These are phyloP conservation scores for Teratosphaeria viscida DNA, from an alignment of 2,329 filamentous ascomycete species.

Conservation along the genomic window DNA sequence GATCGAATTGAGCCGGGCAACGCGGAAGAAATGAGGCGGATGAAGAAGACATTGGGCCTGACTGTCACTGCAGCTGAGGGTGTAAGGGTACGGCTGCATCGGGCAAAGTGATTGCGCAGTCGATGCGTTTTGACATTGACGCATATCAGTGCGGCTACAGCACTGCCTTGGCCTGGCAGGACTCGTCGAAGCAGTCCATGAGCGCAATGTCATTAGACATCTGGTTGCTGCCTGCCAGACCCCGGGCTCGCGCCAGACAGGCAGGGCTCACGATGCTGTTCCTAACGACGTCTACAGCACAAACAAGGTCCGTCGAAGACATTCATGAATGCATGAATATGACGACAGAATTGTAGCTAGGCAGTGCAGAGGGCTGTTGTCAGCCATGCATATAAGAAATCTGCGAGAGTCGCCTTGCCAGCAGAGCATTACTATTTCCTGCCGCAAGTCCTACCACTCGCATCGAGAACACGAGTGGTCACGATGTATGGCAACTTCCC, in stretches of 20 bases:
- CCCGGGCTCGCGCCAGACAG: background rate
- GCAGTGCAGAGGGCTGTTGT: background rate
- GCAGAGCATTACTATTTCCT: too few species aligned
- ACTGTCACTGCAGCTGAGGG: slow-evolving; percentile 17
- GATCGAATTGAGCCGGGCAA: slow-evolving; percentile 14
- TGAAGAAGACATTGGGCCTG: slow-evolving; percentile 13
- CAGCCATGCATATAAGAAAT: background rate
- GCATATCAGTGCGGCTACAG: background rate
- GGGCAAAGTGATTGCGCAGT: background rate
- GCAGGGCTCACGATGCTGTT: background rate
- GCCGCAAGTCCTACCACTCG: background rate
- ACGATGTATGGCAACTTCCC: background rate
- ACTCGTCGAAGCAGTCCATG: background rate
- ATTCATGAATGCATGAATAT: background rate
- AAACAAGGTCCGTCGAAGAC: background rate
- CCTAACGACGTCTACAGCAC: background rate
- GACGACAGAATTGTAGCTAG: background rate
- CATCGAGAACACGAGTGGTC: background rate
- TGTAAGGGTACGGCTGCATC: slow-evolving; percentile 13
- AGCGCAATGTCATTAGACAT: background rate
- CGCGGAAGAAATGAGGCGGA: slow-evolving; percentile 5
- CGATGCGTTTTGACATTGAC: background rate
- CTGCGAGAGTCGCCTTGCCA: background rate
- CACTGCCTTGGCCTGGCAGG: background rate
- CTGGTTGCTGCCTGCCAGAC: background rate